Percentiles rank a stretch among this genome's conserved stretches.
Evolutionary conservation across 768 basidiomycete genomes (phyloP).

Genomic region (Strobilomyces confusus): DNA sequence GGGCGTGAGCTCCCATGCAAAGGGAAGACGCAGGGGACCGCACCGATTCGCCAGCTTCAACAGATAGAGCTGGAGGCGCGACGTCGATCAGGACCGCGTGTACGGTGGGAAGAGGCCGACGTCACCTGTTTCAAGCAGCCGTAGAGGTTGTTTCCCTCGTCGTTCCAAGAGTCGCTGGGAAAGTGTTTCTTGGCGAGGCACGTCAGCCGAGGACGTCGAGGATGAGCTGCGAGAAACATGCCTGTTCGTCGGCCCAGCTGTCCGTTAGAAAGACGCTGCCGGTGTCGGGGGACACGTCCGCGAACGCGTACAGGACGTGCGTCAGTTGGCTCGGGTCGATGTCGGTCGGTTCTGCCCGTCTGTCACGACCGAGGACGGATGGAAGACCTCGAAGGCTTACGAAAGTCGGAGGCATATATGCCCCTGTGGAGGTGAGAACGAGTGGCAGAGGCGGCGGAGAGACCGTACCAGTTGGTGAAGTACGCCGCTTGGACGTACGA

Average conservation of each 20-base stretch:
- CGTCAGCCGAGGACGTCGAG: slow-evolving; percentile 10
- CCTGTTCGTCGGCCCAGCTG: slow-evolving; percentile 69
- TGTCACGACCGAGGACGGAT: background rate
- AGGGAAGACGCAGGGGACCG: background rate
- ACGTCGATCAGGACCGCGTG: background rate
- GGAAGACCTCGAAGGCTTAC: slow-evolving; percentile 32
- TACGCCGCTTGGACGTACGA: slow-evolving; percentile 34
- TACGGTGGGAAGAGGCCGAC: background rate
- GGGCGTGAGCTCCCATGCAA: slow-evolving; percentile 16
- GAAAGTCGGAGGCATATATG: slow-evolving; percentile 62
- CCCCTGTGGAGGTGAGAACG: slow-evolving; percentile 34
- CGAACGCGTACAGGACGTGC: slow-evolving; percentile 79
- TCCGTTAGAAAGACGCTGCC: slow-evolving; percentile 69
- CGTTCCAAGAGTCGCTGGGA: slow-evolving; percentile 69
- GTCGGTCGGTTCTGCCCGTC: slow-evolving; percentile 54
- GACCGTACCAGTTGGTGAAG: slow-evolving; percentile 34
- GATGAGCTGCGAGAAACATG: slow-evolving; percentile 17
- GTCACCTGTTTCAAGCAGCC: slow-evolving; percentile 75
- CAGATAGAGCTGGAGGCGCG: slow-evolving; percentile 36
- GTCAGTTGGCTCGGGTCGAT: slow-evolving; percentile 59
- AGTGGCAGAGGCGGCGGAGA: background rate
- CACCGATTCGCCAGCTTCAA: slow-evolving; percentile 56
- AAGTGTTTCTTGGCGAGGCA: slow-evolving; percentile 54
- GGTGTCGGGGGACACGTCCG: slow-evolving; percentile 58
- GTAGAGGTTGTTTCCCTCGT: slow-evolving; percentile 73